Base-by-base conservation (phyloP, 164 flowering plant species). In the Santalum album region DNA sequence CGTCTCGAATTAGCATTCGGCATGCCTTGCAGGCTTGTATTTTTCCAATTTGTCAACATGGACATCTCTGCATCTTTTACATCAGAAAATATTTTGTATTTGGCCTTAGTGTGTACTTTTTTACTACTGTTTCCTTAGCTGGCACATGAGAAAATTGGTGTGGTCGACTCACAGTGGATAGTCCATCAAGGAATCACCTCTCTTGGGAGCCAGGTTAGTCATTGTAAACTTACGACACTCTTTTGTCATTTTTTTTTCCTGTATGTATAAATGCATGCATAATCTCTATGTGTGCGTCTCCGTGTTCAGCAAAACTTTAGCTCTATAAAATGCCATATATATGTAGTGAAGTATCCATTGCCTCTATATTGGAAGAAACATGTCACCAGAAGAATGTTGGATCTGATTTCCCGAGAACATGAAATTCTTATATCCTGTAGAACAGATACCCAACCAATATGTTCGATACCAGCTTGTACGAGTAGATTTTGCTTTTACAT, bases 81-180 rank as follows among this genome's bases (percentile, higher is more conserved):
- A 44, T 19, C 12, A 44, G 39, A 6, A 12, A 6, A 12, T 4
- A 1, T n/a, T 20, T 18, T 20, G 11, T 32, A 56, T 6, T 21
- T 47, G 19, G 29, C n/a, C 4, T 44, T 3, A 45, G 12, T 24
- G 2, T 22, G 36, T 49, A 12, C 45, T 24, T 10, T n/a, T 25
- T 17, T 44, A 7, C 47, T 51, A 21, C 59, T 43, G 20, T 58
- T 23, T 56, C 25, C 43, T 12, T 79, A 87, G 92, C 96, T 96
- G 68, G 95, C 98, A 42, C 96, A 91, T 73, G 96, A 91, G 71
- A 92, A 92, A 55, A 92, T 92, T 64, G 99, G 97, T n/a, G 97
- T 92, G 27, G 97, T 92, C 29, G 99, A 92, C 70, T 76, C 96
- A 1, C 99, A 92, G 59, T 92, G 99, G 99, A 80, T 92, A 48